A percentile compares a stretch with the other conserved stretches of the same genome.
phyloP scores from a whole-genome alignment of 148 eudicot species.

The Beta vulgaris region DNA sequence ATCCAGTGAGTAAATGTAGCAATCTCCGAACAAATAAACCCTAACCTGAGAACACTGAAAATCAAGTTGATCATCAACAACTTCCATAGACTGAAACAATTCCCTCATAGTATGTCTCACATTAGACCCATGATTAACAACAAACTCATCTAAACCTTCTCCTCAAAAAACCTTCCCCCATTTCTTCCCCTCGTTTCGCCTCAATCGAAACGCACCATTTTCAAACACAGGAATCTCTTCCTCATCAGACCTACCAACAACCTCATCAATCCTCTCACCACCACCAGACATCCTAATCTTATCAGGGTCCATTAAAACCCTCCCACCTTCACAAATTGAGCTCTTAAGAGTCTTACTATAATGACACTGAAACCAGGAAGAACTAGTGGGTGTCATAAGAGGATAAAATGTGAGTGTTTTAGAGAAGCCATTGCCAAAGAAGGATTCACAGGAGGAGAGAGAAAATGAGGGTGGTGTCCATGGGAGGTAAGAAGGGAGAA shows the following conservation, averaged over 20 bases:
- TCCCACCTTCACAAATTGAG: slow-evolving; percentile 76
- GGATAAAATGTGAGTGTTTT: slow-evolving; percentile 36
- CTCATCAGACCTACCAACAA: slow-evolving; percentile 72
- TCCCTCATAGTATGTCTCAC: slow-evolving; percentile 67
- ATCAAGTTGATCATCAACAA: slow-evolving; percentile 37
- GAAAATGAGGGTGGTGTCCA: slow-evolving; percentile 42
- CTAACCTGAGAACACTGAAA: slow-evolving; percentile 76
- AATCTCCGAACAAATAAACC: slow-evolving; percentile 14
- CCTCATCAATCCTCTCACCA: slow-evolving; percentile 73
- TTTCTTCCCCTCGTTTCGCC: slow-evolving; percentile 12
- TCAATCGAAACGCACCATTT: slow-evolving; percentile 62
- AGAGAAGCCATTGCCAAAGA: slow-evolving; percentile 83
- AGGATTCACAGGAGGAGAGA: slow-evolving; percentile 61
- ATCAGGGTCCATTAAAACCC: slow-evolving; percentile 58
- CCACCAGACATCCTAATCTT: slow-evolving; percentile 75
- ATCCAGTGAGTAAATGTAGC: no score
- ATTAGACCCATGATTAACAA: slow-evolving; percentile 49
- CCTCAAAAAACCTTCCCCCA: slow-evolving; percentile 24
- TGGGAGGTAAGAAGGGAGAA: slow-evolving; percentile 83
- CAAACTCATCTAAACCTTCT: slow-evolving; percentile 46
- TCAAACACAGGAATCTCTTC: slow-evolving; percentile 73
- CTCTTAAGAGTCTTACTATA: slow-evolving; percentile 61
- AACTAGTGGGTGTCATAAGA: slow-evolving; percentile 3
- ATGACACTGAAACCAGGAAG: slow-evolving; percentile 73
- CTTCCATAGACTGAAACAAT: slow-evolving; percentile 53